Percentiles rank a stretch among this genome's conserved stretches.
phyloP scores from a whole-genome alignment of 1,284 basidiomycete genomes.

The Melampsora larici-populina region DNA sequence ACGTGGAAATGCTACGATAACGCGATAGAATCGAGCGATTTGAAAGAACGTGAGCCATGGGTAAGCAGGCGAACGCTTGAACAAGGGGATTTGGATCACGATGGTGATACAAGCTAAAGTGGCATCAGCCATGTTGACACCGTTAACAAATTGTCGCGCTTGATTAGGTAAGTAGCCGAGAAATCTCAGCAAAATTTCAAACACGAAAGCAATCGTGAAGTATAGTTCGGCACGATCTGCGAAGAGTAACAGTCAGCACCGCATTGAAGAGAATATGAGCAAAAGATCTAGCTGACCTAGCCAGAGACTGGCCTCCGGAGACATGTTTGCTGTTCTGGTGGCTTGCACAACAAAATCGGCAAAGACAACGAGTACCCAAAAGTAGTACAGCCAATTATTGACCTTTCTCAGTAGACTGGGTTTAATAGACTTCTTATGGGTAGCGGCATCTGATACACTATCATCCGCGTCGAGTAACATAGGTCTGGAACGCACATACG shows the following conservation, averaged over 20 bases:
- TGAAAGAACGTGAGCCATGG: constrained; percentile 91
- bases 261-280: neutral
- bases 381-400: constrained; percentile 29
- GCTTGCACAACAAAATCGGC: constrained; percentile 70
- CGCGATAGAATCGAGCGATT: constrained; percentile 83
- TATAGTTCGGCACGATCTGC: constrained; percentile 69
- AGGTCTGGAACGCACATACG: neutral
- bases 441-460: neutral
- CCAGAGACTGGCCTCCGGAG: constrained; percentile 58
- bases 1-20: constrained; percentile 80
- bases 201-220: constrained; percentile 78
- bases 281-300: constrained; percentile 48
- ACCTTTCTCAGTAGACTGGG: constrained; percentile 26
- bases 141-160: constrained; percentile 67
- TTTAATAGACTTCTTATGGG: constrained; percentile 5
- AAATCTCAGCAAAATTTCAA: constrained; percentile 80
- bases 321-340: constrained; percentile 64
- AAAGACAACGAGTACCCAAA: constrained; percentile 62
- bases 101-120: constrained; percentile 74
- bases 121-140: constrained; percentile 74
- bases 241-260: constrained; percentile 21
- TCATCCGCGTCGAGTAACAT: neutral
- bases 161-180: constrained; percentile 74
- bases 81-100: constrained; percentile 80
- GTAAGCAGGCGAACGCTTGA: constrained; percentile 66